Conservation (phyloP, 2,329 filamentous ascomycete genomes). For the Nakataea oryzae region DNA sequence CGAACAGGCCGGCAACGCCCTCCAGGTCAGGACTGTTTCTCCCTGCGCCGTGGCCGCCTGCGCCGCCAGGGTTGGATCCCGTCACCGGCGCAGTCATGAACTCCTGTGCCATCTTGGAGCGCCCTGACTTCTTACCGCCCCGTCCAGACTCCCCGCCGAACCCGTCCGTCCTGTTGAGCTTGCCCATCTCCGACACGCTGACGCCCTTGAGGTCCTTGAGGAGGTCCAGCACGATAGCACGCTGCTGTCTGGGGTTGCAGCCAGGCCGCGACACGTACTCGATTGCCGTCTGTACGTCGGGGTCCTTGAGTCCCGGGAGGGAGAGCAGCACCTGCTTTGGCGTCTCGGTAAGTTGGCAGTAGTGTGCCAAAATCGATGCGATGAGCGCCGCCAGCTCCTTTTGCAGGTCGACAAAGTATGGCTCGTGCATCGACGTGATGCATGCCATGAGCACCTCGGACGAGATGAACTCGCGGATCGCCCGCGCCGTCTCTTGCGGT, state of each 20-base stretch:
- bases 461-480: conserved; percentile 81
- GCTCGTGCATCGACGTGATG: conserved; percentile 83
- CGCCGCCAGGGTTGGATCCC: conserved; percentile 8
- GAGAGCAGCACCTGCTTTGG: conserved; percentile 68
- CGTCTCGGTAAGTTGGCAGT: conserved; percentile 57
- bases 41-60: conserved; percentile 12
- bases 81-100: conserved; percentile 45
- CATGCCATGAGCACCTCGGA: conserved; percentile 82
- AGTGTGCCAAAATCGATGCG: conserved; percentile 71
- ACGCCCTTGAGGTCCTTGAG: conserved; percentile 81
- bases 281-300: conserved; percentile 56
- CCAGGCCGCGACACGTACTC: conserved; percentile 46
- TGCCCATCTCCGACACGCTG: conserved; percentile 87
- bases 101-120: conserved; percentile 53
- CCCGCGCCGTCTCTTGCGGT: conserved; percentile 43
- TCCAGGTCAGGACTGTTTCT: conserved; percentile 39
- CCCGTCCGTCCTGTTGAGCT: conserved; percentile 50
- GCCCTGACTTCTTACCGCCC: conserved; percentile 27
- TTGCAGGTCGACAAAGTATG: conserved; percentile 93
- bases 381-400: conserved; percentile 85
- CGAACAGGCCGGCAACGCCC: conserved; percentile 42
- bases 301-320: conserved; percentile 63
- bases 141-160: conserved; percentile 16
- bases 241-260: conserved; percentile 62
- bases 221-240: conserved; percentile 72